Base-by-base conservation (phyloP, 345 rosid species). In the thale cress (Arabidopsis thaliana) region DNA sequence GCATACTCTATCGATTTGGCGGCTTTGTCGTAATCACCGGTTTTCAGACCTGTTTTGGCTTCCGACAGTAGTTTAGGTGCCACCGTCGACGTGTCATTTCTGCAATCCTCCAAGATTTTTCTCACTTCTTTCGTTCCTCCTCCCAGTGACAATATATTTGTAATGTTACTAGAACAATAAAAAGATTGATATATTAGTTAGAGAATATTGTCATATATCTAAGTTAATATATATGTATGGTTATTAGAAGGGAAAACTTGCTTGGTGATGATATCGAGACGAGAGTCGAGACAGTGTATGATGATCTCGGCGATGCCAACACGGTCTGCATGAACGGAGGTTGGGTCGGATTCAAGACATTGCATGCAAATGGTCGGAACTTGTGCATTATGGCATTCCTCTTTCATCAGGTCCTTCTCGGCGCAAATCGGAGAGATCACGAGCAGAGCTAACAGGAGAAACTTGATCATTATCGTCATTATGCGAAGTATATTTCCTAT, bases 361-460 rank as follows among this genome's bases (percentile, higher is more conserved):
- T 59, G 73, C 67, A 75, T 58, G 61, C 79, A 75, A 12, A 42
- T 49, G 61, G 68, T 13, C 1, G 79, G 74, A 11, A 32, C 45
- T 13, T 9, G 41, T 49, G 74, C 67, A 24, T 59, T 67, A 55
- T 59, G 68, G 59, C 79, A 75, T 50, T 59, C 73, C 4, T 2
- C 59, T 11, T 20, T 32, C 79, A 75, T 75, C 37, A 59, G 25
- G 1, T 16, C 30, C 9, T 41, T 65, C 2, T 51, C 79, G 9
- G 74, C 74, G 5, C 22, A 7, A 25, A 37, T 30, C 28, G 63
- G 45, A 73, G 55, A 63, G 20, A 58, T 20, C 50, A 74, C 40
- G 34, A 66, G 23, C 12, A 48, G 32, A 45, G 66, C 11, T 16
- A 57, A 20, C 24, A 66, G 0, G 22, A 74, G 11, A 66, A 7